phyloP scores from a whole-genome alignment of 345 rosid genomes.

The Citrus cavaleriei region DNA sequence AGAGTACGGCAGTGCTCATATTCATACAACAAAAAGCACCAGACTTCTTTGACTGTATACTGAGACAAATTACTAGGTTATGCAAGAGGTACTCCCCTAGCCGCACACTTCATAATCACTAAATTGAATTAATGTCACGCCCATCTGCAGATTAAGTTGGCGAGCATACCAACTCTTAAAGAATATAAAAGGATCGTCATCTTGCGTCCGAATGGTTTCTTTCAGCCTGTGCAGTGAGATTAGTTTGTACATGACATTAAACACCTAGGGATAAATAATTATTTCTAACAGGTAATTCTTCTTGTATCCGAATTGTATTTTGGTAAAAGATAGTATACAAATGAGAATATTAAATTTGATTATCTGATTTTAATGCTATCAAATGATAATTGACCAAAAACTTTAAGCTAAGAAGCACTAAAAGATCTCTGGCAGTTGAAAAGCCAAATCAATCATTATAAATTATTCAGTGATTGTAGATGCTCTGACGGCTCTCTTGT shows the following conservation, averaged over 20 bases:
- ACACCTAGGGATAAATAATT: neutral
- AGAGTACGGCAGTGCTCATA: neutral
- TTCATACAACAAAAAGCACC: neutral
- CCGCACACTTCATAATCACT: neutral
- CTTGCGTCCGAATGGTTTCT: neutral
- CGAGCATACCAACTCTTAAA: neutral
- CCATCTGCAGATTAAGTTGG: neutral
- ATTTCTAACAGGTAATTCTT: no score
- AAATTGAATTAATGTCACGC: neutral
- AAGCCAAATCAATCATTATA: neutral
- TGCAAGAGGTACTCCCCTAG: neutral
- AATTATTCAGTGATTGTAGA: neutral
- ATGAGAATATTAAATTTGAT: neutral
- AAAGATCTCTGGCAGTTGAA: neutral
- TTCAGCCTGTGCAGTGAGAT: neutral
- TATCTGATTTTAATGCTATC: neutral
- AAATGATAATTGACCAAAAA: neutral
- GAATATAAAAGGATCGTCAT: neutral
- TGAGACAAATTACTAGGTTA: neutral
- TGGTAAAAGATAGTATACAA: no score
- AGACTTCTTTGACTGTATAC: neutral
- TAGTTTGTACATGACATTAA: neutral
- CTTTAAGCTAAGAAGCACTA: neutral
- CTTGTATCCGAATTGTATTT: no score
- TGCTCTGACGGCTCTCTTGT: neutral